phyloP scores from a whole-genome alignment of 768 basidiomycete genomes.

The Ephemerocybe angulata region DNA sequence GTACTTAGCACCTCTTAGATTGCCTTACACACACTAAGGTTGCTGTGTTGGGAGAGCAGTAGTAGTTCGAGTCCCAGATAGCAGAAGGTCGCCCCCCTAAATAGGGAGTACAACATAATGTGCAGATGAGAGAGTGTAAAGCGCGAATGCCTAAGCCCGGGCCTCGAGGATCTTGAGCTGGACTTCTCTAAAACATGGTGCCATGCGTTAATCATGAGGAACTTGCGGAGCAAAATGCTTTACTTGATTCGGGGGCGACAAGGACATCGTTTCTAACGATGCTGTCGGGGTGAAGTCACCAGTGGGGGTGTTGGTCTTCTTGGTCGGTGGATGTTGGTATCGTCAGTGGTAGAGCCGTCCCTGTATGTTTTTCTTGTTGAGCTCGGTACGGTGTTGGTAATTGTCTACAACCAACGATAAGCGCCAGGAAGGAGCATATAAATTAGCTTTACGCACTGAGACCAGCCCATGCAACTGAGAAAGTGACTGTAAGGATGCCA shows the following conservation, averaged over 20 bases:
- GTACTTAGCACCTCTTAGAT: no score
- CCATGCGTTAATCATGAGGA: no score
- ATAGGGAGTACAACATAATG: no score
- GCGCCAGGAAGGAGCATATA: constrained; percentile 6
- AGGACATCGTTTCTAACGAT: constrained; percentile 98
- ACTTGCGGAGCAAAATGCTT: no score
- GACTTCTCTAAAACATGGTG: no score
- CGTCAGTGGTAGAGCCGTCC: constrained; percentile 75
- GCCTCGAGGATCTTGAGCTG: no score
- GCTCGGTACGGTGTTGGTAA: constrained; percentile 94
- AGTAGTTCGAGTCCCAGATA: no score
- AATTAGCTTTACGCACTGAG: constrained; percentile 65
- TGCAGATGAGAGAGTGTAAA: no score
- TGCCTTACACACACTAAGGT: no score
- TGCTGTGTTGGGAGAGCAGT: no score
- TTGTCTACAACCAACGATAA: constrained; percentile 51
- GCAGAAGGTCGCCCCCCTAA: no score
- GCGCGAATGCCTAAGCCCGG: no score
- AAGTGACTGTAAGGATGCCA: constrained; percentile 99
- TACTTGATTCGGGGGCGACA: constrained; percentile 94
- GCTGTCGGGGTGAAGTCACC: constrained; percentile 99
- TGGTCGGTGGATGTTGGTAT: constrained; percentile 89
- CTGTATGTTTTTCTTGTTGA: constrained; percentile 99
- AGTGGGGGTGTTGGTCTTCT: constrained; percentile 93
- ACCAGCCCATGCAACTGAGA: constrained; percentile 99